A percentile compares a stretch with the other conserved stretches of the same genome.
phyloP scores from a whole-genome alignment of 1,284 basidiomycete genomes.

The Boletus mariae region DNA sequence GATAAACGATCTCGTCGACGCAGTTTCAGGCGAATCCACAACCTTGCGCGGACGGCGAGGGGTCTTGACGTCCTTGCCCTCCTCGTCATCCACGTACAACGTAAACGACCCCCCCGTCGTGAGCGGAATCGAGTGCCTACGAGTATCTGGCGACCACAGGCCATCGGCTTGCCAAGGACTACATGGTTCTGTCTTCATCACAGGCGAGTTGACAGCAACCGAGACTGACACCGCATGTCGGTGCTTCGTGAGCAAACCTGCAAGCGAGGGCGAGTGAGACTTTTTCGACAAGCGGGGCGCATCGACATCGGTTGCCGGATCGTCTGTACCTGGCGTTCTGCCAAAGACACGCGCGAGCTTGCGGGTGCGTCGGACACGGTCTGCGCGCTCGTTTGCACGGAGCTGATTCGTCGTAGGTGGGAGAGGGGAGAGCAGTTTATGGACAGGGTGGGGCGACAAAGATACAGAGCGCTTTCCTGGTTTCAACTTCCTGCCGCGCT shows the following conservation, averaged over 20 bases:
- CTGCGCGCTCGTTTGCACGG: constrained; percentile 61
- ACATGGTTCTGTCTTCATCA: constrained; percentile 22
- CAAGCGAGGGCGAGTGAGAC: constrained; percentile 22
- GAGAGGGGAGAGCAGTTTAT: constrained; percentile 14
- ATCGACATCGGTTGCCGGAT: constrained; percentile 30
- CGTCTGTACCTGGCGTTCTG: constrained; percentile 48
- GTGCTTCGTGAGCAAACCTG: constrained; percentile 26
- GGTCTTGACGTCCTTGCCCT: constrained; percentile 1
- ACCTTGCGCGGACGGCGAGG: constrained; percentile 3
- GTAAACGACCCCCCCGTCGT: constrained; percentile 34
- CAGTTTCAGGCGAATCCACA: constrained; percentile 9
- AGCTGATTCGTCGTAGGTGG: constrained; percentile 69
- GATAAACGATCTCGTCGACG: constrained; percentile 56
- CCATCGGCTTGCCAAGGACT: constrained; percentile 25
- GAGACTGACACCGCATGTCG: constrained; percentile 44
- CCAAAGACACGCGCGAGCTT: constrained; percentile 81
- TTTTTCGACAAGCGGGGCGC: constrained; percentile 25
- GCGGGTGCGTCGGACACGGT: constrained; percentile 66
- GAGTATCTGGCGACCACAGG: constrained; percentile 26
- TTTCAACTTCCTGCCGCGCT: constrained; percentile 14
- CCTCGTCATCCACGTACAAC: constrained; percentile 23
- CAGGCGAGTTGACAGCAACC: constrained; percentile 17
- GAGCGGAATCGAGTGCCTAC: constrained; percentile 53
- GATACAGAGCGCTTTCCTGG: constrained; percentile 27
- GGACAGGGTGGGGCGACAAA: constrained; percentile 22